Conservation (phyloP, 2,329 filamentous ascomycete species). For the Curvularia sp. region DNA sequence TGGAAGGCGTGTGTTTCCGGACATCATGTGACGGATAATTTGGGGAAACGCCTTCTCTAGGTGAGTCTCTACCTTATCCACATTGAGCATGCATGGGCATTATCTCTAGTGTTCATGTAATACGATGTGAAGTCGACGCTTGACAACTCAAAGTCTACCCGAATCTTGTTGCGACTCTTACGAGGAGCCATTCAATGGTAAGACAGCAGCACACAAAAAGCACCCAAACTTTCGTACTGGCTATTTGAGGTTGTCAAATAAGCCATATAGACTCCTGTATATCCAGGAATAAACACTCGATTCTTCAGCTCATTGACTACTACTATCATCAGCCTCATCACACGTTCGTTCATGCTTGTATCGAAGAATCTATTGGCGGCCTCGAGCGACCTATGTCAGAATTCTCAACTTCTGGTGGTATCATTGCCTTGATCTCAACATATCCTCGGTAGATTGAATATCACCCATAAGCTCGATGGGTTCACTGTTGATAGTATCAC, state of each 20-base stretch:
- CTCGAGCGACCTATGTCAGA: neutral
- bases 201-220: neutral
- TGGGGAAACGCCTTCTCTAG: neutral
- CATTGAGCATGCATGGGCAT: neutral
- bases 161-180: neutral
- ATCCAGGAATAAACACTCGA: no score
- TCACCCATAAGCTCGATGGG: constrained; percentile 16
- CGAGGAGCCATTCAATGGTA: neutral
- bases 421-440: constrained; percentile 4
- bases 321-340: neutral
- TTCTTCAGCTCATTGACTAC: no score
- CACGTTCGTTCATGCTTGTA: neutral
- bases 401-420: neutral
- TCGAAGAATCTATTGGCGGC: neutral
- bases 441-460: constrained; percentile 4
- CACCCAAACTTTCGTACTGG: neutral
- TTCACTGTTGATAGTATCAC: constrained; percentile 16
- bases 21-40: neutral
- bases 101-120: neutral
- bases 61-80: neutral
- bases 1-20: neutral
- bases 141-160: neutral
- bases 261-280: no score
- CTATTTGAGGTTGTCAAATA: neutral
- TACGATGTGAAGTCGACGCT: neutral